phyloP scores from a whole-genome alignment of 352 stramenopile species.

The Phytopythium ostracodes region DNA sequence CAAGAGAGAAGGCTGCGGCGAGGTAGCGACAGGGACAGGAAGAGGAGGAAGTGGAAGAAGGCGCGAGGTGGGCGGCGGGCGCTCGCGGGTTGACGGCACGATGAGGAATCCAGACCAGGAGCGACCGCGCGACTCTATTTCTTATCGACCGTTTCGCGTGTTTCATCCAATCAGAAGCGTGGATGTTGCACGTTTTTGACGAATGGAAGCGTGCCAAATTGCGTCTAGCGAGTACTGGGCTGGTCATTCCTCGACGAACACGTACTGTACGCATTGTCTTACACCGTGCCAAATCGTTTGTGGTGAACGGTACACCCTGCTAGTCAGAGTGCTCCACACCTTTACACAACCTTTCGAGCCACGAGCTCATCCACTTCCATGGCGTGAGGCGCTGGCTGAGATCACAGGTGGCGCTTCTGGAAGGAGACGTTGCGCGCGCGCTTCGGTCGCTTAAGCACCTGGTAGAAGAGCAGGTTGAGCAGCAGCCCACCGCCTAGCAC shows the following conservation, averaged over 20 bases:
- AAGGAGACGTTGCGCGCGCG: constrained; percentile 56
- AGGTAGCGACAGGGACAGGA: background rate
- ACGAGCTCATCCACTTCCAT: background rate
- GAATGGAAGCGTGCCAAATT: constrained; percentile 23
- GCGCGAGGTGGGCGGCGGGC: constrained; percentile 8
- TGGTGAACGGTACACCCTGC: background rate
- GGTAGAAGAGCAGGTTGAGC: constrained; percentile 61
- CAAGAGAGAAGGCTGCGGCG: background rate
- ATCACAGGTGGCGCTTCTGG: constrained; percentile 34
- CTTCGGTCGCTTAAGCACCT: constrained; percentile 69
- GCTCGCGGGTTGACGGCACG: constrained; percentile 3
- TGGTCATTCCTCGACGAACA: background rate
- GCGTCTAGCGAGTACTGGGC: background rate
- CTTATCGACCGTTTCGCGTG: background rate
- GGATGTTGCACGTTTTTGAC: background rate
- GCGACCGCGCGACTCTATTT: constrained; percentile 5
- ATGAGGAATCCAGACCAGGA: constrained; percentile 14
- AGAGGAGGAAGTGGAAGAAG: constrained; percentile 2
- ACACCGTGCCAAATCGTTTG: background rate
- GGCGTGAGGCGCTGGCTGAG: background rate
- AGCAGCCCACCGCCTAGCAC: constrained; percentile 38
- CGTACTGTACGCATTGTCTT: background rate
- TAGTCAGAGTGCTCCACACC: background rate
- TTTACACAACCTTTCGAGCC: background rate
- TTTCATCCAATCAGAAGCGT: constrained; percentile 1